Base-by-base conservation (phyloP, 73 alveolate genomes). In the Tetrahymena borealis region DNA sequence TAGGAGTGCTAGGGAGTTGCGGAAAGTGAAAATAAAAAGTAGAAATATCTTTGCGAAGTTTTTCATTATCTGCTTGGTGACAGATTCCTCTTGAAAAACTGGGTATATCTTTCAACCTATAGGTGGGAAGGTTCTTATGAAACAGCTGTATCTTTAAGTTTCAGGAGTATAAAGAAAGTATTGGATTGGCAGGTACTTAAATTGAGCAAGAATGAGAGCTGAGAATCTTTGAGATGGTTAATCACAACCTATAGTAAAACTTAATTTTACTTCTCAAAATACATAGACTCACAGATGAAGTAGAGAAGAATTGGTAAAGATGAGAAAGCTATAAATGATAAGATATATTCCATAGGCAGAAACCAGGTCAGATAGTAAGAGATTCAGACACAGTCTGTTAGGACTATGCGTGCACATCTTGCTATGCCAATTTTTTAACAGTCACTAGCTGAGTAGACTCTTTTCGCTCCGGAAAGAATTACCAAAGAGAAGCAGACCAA, bases 401-500 rank as follows among this genome's bases (percentile, higher is more conserved):
- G 31, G 85, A 60, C n/a, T 60, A 60, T 24, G 85, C 35, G 85
- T 35, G 85, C 85, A 60, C 85, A 60, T 60, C 85, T n/a, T 4
- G 85, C 13, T 35, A 60, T 60, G 28, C 85, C 85, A 60, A 60
- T 28, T 60, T 60, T 60, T 35, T 60, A n/a, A 10, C 35, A 41
- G 0, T 60, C 79, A 7, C 28, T 35, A 60, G 85, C 85, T 60
- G 85, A 13, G 31, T n/a, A 60, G 33, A 24, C 85, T 60, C 36
- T 16, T 60, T 60, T 60, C 85, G 85, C 85, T 60, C 85, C 85
- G 85, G 85, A 60, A 60, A 2, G 85, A 60, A 60, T 35, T 60
- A 60, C 85, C 85, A 60, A 60, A 60, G 85, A 60, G 85, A 60
- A 60, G 85, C 85, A 60, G 85, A 60, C 35, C 85, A 60, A 60